Evolutionary conservation across 2,329 filamentous ascomycete genomes (phyloP).

Genomic region (Colletotrichum sp.): DNA sequence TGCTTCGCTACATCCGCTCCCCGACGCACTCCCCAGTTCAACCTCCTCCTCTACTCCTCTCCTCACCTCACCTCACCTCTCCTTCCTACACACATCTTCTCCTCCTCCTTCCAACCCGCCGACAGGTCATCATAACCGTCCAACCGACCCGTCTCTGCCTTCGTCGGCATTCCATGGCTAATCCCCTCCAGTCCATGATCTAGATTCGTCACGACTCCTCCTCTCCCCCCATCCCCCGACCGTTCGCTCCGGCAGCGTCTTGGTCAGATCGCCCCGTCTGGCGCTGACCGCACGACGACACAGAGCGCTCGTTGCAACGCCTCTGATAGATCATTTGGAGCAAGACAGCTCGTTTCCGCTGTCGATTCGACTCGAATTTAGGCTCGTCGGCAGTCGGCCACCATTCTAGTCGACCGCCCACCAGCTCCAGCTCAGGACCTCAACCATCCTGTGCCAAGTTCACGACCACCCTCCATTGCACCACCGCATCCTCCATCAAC

Average conservation of each 20-base stretch:
- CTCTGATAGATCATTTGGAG: background rate
- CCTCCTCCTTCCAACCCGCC: background rate
- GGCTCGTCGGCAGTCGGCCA: constrained; percentile 27
- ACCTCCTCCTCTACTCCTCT: constrained; percentile 16
- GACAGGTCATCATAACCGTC: constrained; percentile 1
- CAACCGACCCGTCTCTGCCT: background rate
- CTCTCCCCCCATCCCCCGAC: constrained; percentile 4
- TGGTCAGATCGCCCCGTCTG: constrained; percentile 18
- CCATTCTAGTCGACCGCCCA: constrained; percentile 20
- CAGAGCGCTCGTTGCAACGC: background rate
- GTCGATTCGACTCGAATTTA: background rate
- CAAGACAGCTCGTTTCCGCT: background rate
- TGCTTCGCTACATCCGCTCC: constrained; percentile 6
- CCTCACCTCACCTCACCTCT: background rate
- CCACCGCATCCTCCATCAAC: constrained; percentile 21
- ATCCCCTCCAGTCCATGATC: constrained; percentile 11
- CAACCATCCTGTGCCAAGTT: constrained; percentile 6
- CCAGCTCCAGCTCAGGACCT: constrained; percentile 3
- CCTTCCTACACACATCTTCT: constrained; percentile 7
- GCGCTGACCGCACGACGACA: constrained; percentile 19
- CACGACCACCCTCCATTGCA: constrained; percentile 16
- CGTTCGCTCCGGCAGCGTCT: constrained; percentile 22
- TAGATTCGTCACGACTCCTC: constrained; percentile 7
- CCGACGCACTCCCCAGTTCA: constrained; percentile 11
- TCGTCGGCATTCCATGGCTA: constrained; percentile 3